Evolutionary conservation across 2,329 filamentous ascomycete species (phyloP).

Genomic region (Xylaria sp.): DNA sequence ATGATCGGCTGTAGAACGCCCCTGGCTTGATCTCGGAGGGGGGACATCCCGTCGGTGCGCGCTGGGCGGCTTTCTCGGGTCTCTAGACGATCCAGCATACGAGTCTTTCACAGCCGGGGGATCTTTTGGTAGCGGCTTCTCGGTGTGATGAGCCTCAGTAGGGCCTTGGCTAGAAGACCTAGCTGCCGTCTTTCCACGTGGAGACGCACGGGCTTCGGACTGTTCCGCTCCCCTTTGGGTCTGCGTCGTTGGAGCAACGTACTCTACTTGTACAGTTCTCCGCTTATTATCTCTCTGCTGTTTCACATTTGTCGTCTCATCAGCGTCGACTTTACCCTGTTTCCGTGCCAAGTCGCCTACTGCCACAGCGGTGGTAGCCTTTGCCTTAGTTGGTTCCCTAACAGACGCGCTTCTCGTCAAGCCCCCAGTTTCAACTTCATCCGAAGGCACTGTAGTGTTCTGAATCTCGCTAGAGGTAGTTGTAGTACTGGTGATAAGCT

Average conservation of each 20-base stretch:
- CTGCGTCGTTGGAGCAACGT: slow-evolving; percentile 88
- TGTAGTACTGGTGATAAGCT: slow-evolving; percentile 94
- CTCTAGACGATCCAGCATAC: slow-evolving; percentile 44
- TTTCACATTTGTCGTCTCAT: slow-evolving; percentile 61
- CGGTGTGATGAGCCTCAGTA: slow-evolving; percentile 50
- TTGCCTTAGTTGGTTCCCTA: slow-evolving; percentile 79
- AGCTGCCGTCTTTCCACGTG: slow-evolving; percentile 52
- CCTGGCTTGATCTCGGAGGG: slow-evolving; percentile 54
- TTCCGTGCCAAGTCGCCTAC: slow-evolving; percentile 73
- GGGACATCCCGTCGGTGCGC: slow-evolving; percentile 54
- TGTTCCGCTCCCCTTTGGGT: slow-evolving; percentile 71
- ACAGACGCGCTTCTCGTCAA: slow-evolving; percentile 91
- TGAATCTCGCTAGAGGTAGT: slow-evolving; percentile 86
- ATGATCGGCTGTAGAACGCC: slow-evolving; percentile 61
- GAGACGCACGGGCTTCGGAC: slow-evolving; percentile 38
- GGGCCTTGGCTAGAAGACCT: slow-evolving; percentile 62
- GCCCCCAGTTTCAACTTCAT: slow-evolving; percentile 63
- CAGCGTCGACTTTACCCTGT: slow-evolving; percentile 74
- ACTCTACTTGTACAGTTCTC: slow-evolving; percentile 95
- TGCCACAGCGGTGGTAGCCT: slow-evolving; percentile 51
- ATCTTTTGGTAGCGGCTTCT: slow-evolving; percentile 67
- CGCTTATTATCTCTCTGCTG: slow-evolving; percentile 87
- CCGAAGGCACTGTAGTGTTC: slow-evolving; percentile 70
- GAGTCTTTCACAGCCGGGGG: slow-evolving; percentile 55
- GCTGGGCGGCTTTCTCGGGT: slow-evolving; percentile 52